Percentiles rank a stretch among this genome's conserved stretches.
Conservation (phyloP, 768 basidiomycete genomes). For the Tulasnella sp. region DNA sequence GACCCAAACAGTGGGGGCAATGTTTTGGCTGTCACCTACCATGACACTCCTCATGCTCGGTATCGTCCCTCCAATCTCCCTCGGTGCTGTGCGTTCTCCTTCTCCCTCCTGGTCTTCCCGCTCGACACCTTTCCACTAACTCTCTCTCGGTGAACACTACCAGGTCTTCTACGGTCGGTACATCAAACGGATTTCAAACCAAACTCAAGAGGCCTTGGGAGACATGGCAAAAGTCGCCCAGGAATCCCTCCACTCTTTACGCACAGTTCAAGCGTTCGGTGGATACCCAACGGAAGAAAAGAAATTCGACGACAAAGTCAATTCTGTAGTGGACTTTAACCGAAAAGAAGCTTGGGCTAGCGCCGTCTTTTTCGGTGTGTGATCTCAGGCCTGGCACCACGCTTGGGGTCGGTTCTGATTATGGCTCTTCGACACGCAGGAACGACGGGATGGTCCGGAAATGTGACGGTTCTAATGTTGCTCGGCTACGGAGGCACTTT, state of each 20-base stretch:
- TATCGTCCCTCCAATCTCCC: constrained; percentile 81
- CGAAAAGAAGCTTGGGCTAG: constrained; percentile 85
- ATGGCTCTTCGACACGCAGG: constrained; percentile 9
- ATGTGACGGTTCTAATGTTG: constrained; percentile 80
- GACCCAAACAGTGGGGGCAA: constrained; percentile 67
- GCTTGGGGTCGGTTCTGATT: background rate
- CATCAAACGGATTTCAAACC: constrained; percentile 81
- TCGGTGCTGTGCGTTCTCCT: constrained; percentile 61
- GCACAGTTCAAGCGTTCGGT: constrained; percentile 90
- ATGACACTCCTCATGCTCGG: constrained; percentile 89
- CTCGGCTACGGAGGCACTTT: constrained; percentile 92
- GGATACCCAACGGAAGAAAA: constrained; percentile 69
- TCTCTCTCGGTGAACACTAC: background rate
- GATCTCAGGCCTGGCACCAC: background rate
- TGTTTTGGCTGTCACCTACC: constrained; percentile 88
- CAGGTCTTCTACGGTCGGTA: constrained; percentile 96
- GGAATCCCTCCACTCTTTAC: constrained; percentile 80
- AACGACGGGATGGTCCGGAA: constrained; percentile 87
- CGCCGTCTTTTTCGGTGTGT: constrained; percentile 81
- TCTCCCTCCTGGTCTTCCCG: constrained; percentile 25
- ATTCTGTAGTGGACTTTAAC: constrained; percentile 65
- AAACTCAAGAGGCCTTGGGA: constrained; percentile 91
- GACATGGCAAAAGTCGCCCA: constrained; percentile 90
- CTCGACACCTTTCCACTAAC: background rate
- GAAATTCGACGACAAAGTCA: constrained; percentile 63